A percentile compares a stretch with the other conserved stretches of the same genome.
These are phyloP conservation scores for Phaeosphaeria sp. DNA, from an alignment of 2,329 filamentous ascomycete genomes.

Conservation along the genomic window DNA sequence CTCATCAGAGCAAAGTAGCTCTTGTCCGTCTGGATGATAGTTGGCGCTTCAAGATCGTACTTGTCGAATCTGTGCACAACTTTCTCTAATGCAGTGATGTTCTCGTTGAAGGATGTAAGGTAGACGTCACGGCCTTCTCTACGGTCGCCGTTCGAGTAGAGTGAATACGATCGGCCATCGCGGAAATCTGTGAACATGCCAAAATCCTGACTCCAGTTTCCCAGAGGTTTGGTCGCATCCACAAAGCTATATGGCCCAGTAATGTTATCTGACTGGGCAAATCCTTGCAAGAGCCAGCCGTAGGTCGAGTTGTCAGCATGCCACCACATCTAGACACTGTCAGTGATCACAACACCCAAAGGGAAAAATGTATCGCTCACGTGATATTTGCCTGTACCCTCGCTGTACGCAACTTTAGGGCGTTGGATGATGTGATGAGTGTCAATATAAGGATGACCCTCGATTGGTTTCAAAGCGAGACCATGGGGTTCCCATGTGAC, in stretches of 20 bases:
- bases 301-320: slow-evolving; percentile 66
- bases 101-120: slow-evolving; percentile 60
- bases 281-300: slow-evolving; percentile 62
- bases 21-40: slow-evolving; percentile 65
- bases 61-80: slow-evolving; percentile 65
- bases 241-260: slow-evolving; percentile 63
- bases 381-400: slow-evolving; percentile 62
- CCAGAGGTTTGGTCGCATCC: slow-evolving; percentile 61
- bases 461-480: slow-evolving; percentile 61
- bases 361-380: slow-evolving; percentile 41
- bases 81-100: slow-evolving; percentile 59
- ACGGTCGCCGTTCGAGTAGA: slow-evolving; percentile 67
- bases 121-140: slow-evolving; percentile 64
- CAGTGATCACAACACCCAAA: neutral
- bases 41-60: slow-evolving; percentile 66
- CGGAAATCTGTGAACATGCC: slow-evolving; percentile 67
- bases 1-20: slow-evolving; percentile 68
- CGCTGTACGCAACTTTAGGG: slow-evolving; percentile 67
- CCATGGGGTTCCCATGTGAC: slow-evolving; percentile 66
- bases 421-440: slow-evolving; percentile 65
- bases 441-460: slow-evolving; percentile 63
- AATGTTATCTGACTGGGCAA: slow-evolving; percentile 61
- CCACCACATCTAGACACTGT: slow-evolving; percentile 60
- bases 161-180: slow-evolving; percentile 61
- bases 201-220: slow-evolving; percentile 69